Evolutionary conservation across 2,329 filamentous ascomycete genomes (phyloP).

Genomic region (Neonectria neomacrospora): DNA sequence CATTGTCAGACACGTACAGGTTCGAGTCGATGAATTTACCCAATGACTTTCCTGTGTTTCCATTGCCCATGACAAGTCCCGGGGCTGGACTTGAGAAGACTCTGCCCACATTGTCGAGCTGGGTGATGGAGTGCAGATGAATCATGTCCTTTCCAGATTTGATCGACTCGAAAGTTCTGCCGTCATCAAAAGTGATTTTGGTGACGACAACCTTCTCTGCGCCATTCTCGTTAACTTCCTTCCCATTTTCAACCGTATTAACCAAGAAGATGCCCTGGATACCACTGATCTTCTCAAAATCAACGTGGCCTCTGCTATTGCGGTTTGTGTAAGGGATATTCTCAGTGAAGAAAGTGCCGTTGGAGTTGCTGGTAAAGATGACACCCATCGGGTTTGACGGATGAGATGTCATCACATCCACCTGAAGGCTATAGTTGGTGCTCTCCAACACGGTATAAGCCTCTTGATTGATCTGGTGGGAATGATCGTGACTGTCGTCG

Average conservation of each 20-base stretch:
- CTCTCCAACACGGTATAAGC: conserved; percentile 95
- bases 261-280: conserved; percentile 94
- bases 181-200: conserved; percentile 94
- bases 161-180: conserved; percentile 82
- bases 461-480: conserved; percentile 74
- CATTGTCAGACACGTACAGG: conserved; percentile 90
- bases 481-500: conserved; percentile 80
- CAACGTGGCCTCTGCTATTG: conserved; percentile 78
- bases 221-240: conserved; percentile 71
- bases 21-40: conserved; percentile 77
- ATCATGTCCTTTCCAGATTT: conserved; percentile 75
- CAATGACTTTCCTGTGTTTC: conserved; percentile 84
- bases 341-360: conserved; percentile 93
- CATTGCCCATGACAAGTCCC: conserved; percentile 92
- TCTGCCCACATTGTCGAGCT: conserved; percentile 82
- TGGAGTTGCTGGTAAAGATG: conserved; percentile 95
- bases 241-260: conserved; percentile 88
- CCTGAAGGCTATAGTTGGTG: conserved; percentile 97
- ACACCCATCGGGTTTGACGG: conserved; percentile 80
- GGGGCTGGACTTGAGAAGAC: conserved; percentile 95
- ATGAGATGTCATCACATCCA: conserved; percentile 84
- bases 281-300: conserved; percentile 92
- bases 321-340: conserved; percentile 95
- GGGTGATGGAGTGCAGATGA: conserved; percentile 92
- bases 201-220: conserved; percentile 77